phyloP scores from a whole-genome alignment of 345 rosid genomes.

The Hypericum androsaemum region DNA sequence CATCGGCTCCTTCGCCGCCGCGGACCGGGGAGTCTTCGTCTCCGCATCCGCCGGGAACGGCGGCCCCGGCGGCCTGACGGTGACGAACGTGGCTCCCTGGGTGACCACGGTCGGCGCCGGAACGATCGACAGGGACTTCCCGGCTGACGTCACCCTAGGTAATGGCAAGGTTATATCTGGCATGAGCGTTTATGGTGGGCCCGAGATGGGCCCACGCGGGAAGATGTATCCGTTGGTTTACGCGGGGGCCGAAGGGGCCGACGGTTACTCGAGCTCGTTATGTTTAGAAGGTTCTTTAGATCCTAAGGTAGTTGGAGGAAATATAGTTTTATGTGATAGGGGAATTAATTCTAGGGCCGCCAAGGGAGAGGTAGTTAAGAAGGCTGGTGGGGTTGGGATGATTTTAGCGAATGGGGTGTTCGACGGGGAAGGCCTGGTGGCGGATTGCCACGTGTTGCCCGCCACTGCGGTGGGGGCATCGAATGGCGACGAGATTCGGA shows the following conservation, averaged over 20 bases:
- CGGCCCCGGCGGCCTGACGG: constrained; percentile 23
- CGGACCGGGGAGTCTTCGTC: constrained; percentile 22
- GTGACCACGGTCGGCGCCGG: constrained; percentile 27
- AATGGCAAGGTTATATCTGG: constrained; percentile 19
- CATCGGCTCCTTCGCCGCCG: constrained; percentile 18
- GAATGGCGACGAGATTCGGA: constrained; percentile 22
- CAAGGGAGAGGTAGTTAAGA: constrained; percentile 26
- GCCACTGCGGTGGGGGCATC: constrained; percentile 21
- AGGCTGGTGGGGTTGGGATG: constrained; percentile 26
- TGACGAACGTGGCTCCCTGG: constrained; percentile 28
- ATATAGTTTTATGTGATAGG: constrained; percentile 23
- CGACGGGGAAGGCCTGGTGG: constrained; percentile 27
- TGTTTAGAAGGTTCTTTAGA: constrained; percentile 25
- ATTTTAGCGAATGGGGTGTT: constrained; percentile 26
- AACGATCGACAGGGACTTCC: constrained; percentile 24
- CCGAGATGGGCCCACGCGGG: constrained; percentile 11
- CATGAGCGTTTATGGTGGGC: constrained; percentile 22
- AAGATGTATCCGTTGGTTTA: constrained; percentile 18
- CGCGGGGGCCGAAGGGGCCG: constrained; percentile 17
- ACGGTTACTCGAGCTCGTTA: constrained; percentile 22
- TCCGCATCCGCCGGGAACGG: constrained; percentile 28
- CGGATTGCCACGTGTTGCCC: constrained; percentile 27
- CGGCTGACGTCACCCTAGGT: constrained; percentile 24
- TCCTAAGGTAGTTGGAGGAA: constrained; percentile 16
- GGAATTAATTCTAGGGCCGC: constrained; percentile 24